These are phyloP conservation scores for Entomortierella chlamydospora DNA, from an alignment of 192 early-diverging fungal species.

Conservation along the genomic window DNA sequence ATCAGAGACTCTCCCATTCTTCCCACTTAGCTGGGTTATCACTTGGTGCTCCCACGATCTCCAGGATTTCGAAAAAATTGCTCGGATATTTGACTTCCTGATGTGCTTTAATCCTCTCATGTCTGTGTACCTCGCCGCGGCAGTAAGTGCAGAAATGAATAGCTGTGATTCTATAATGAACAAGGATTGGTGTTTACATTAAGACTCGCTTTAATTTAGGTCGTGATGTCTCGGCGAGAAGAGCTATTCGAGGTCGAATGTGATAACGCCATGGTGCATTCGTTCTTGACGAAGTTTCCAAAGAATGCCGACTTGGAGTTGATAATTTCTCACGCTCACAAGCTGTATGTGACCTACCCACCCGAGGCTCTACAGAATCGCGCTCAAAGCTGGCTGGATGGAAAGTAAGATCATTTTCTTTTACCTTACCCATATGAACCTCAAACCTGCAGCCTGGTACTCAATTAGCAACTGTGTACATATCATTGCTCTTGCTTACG, in stretches of 20 bases:
- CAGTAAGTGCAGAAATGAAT: constrained; percentile 29
- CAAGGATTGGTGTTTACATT: neutral
- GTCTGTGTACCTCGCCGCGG: constrained; percentile 59
- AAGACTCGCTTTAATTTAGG: constrained; percentile 24
- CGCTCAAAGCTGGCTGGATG: constrained; percentile 51
- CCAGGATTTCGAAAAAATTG: constrained; percentile 53
- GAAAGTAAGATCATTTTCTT: constrained; percentile 23
- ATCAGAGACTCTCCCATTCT: constrained; percentile 62
- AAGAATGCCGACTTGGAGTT: constrained; percentile 57
- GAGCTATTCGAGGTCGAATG: constrained; percentile 54
- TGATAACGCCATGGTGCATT: constrained; percentile 61
- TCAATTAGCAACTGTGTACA: too few species aligned
- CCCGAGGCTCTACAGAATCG: constrained; percentile 53
- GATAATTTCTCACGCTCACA: constrained; percentile 45
- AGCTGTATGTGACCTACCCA: constrained; percentile 50
- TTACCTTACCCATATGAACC: too few species aligned
- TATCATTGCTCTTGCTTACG: neutral
- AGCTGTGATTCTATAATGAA: too few species aligned
- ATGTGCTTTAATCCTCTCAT: constrained; percentile 62
- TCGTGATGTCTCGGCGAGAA: constrained; percentile 59
- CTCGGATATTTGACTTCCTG: constrained; percentile 65
- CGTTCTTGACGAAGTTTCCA: constrained; percentile 65
- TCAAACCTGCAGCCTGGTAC: neutral
- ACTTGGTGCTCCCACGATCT: constrained; percentile 72
- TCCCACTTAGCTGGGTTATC: constrained; percentile 68